phyloP scores from a whole-genome alignment of 208 protist genomes.

The Lotmaria passim region DNA sequence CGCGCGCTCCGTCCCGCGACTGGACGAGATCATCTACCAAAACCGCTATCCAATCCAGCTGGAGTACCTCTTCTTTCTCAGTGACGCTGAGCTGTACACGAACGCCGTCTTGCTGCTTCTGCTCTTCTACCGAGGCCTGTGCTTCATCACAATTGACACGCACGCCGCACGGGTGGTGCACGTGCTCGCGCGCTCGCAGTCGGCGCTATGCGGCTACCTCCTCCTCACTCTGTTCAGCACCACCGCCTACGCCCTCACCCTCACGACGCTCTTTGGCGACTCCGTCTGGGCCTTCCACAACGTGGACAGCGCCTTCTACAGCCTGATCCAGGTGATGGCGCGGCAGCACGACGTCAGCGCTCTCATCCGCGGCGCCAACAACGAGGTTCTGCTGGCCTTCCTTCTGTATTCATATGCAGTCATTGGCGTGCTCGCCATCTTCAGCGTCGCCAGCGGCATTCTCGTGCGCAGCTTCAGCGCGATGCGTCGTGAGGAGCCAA shows the following conservation, averaged over 20 bases:
- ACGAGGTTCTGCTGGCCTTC: constrained; percentile 26
- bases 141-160: constrained; percentile 22
- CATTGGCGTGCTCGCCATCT: constrained; percentile 19
- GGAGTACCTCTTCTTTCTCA: constrained; percentile 23
- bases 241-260: constrained; percentile 42
- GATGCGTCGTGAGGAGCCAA: constrained; percentile 17
- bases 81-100: constrained; percentile 24
- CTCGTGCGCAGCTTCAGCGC: constrained; percentile 29
- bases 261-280: constrained; percentile 32
- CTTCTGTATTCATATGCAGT: constrained; percentile 42
- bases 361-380: constrained; percentile 15
- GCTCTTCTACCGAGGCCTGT: constrained; percentile 22
- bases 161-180: constrained; percentile 26
- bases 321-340: constrained; percentile 44
- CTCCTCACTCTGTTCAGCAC: constrained; percentile 39
- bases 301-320: constrained; percentile 38
- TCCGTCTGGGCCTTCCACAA: constrained; percentile 45
- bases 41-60: constrained; percentile 14
- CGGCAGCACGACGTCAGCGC: constrained; percentile 48
- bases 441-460: constrained; percentile 34
- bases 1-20: constrained; percentile 4
- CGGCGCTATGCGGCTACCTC: constrained; percentile 33
- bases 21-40: constrained; percentile 11
- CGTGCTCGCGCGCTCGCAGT: constrained; percentile 14
- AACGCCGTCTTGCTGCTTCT: constrained; percentile 21